phyloP scores from a whole-genome alignment of 306 rosid species.

The Canavalia gladiata region DNA sequence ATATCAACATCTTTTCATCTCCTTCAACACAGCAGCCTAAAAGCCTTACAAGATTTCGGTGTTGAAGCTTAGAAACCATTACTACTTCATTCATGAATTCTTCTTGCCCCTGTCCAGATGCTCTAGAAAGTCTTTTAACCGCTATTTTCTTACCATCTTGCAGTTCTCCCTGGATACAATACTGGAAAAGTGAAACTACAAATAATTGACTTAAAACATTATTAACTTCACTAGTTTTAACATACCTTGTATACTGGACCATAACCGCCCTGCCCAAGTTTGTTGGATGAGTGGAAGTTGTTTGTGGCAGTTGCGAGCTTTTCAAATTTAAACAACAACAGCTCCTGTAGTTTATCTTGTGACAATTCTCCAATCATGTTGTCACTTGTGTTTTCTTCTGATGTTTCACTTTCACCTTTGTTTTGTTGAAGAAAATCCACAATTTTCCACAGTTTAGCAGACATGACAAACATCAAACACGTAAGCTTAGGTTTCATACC shows the following conservation, averaged over 20 bases:
- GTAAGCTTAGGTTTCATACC: neutral
- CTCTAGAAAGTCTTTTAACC: constrained; percentile 50
- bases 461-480: neutral
- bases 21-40: constrained; percentile 49
- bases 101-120: constrained; percentile 51
- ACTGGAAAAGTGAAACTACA: neutral
- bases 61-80: constrained; percentile 53
- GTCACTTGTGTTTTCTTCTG: neutral
- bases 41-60: constrained; percentile 54
- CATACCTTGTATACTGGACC: constrained; percentile 48
- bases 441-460: neutral
- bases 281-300: constrained; percentile 46
- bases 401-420: neutral
- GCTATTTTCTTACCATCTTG: constrained; percentile 49
- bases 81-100: constrained; percentile 52
- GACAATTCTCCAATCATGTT: constrained; percentile 27
- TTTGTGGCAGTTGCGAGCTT: constrained; percentile 54
- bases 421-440: neutral
- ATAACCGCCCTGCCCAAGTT: constrained; percentile 54
- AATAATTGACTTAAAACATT: neutral
- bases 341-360: constrained; percentile 35
- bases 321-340: constrained; percentile 26
- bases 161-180: constrained; percentile 36
- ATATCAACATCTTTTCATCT: constrained; percentile 51
- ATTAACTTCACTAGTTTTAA: neutral